These are phyloP conservation scores for Pichia sp. DNA, from an alignment of 1,139 yeast genomes.

Conservation along the genomic window DNA sequence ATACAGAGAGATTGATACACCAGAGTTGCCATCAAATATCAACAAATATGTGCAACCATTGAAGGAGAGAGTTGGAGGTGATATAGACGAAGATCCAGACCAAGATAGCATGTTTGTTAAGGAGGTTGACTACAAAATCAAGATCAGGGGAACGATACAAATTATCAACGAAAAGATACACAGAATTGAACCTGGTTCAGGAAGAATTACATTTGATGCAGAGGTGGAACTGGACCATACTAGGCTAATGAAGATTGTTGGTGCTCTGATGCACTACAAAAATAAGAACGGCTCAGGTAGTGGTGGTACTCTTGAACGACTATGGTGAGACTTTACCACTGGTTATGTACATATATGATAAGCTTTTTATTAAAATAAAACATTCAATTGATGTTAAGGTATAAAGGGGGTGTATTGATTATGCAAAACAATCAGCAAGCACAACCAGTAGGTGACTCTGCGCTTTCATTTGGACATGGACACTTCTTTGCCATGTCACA, in stretches of 20 bases:
- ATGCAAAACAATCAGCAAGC: too few species aligned
- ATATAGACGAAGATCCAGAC: constrained; percentile 18
- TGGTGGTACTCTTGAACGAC: constrained; percentile 19
- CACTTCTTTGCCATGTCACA: too few species aligned
- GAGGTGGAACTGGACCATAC: constrained; percentile 29
- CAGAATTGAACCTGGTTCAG: constrained; percentile 21
- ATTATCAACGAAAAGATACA: constrained; percentile 16
- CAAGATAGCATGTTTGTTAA: constrained; percentile 18
- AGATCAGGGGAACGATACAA: constrained; percentile 22
- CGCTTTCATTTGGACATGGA: too few species aligned
- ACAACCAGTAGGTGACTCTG: too few species aligned
- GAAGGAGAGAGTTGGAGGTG: constrained; percentile 16
- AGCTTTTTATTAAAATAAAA: too few species aligned
- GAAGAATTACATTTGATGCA: constrained; percentile 24
- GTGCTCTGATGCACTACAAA: constrained; percentile 20
- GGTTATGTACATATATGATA: too few species aligned
- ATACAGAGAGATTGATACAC: constrained; percentile 21
- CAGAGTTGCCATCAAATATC: constrained; percentile 21
- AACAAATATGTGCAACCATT: constrained; percentile 25
- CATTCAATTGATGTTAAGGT: too few species aligned
- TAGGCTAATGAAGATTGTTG: constrained; percentile 22
- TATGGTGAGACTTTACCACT: constrained; percentile 21
- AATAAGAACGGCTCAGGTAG: constrained; percentile 14
- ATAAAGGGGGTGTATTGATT: too few species aligned
- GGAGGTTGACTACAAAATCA: constrained; percentile 23